Evolutionary conservation across 306 rosid genomes (phyloP).

Genomic region (Luffa acutangula): DNA sequence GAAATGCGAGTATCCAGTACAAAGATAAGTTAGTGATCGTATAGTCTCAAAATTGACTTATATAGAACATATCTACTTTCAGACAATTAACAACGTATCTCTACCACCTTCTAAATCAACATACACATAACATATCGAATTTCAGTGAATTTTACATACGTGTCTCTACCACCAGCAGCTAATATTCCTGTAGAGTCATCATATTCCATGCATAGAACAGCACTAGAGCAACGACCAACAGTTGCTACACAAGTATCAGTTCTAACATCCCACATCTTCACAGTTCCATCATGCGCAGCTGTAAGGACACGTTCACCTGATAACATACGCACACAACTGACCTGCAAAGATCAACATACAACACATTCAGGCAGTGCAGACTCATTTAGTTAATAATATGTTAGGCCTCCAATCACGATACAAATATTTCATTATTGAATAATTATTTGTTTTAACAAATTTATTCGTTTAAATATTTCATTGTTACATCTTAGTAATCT

Average conservation of each 20-base stretch:
- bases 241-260: slow-evolving; percentile 98
- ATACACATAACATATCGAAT: slow-evolving; percentile 9
- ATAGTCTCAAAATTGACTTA: background rate
- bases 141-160: slow-evolving; percentile 36
- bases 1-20: slow-evolving; percentile 18
- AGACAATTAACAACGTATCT: slow-evolving; percentile 48
- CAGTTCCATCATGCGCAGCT: slow-evolving; percentile 93
- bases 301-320: slow-evolving; percentile 97
- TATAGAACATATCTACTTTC: slow-evolving; percentile 9
- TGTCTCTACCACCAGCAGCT: slow-evolving; percentile 95
- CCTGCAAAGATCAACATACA: slow-evolving; percentile 37
- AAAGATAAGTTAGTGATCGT: slow-evolving; percentile 16
- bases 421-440: no score
- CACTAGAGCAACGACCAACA: slow-evolving; percentile 96
- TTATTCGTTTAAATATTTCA: background rate
- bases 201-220: slow-evolving; percentile 91
- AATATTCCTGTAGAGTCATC: slow-evolving; percentile 90
- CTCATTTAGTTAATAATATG: background rate
- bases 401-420: no score
- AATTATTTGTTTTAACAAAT: no score
- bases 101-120: slow-evolving; percentile 47
- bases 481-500: background rate
- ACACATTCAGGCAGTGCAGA: slow-evolving; percentile 18
- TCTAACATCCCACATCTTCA: slow-evolving; percentile 99
- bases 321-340: slow-evolving; percentile 88